Conservation (phyloP, 106 monocot genomes). For the Acorus gramineus region DNA sequence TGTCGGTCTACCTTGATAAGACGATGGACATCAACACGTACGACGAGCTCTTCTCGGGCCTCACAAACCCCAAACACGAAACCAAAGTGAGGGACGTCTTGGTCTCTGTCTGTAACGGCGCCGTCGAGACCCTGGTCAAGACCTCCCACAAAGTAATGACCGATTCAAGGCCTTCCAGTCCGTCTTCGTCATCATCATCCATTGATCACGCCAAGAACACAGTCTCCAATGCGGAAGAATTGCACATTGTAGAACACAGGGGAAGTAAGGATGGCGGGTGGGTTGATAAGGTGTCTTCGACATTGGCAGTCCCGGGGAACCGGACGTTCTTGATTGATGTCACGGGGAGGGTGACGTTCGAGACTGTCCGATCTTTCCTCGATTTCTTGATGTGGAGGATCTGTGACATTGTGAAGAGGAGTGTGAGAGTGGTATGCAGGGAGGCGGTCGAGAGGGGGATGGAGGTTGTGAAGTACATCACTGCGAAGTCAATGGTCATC, state of each 20-base stretch:
- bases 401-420: slow-evolving; percentile 25
- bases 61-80: slow-evolving; percentile 68
- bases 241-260: neutral
- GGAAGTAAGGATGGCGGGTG: slow-evolving; percentile 15
- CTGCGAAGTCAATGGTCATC: slow-evolving; percentile 41
- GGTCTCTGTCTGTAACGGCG: slow-evolving; percentile 56
- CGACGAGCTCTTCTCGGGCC: slow-evolving; percentile 54
- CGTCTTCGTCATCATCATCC: too few species aligned
- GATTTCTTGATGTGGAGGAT: slow-evolving; percentile 43
- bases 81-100: slow-evolving; percentile 62
- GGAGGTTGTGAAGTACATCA: slow-evolving; percentile 40
- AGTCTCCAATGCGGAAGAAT: too few species aligned
- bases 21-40: slow-evolving; percentile 59
- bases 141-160: slow-evolving; percentile 57
- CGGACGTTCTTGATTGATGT: slow-evolving; percentile 61
- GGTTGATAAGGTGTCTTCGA: slow-evolving; percentile 39
- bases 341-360: slow-evolving; percentile 64
- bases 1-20: slow-evolving; percentile 71
- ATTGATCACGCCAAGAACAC: too few species aligned
- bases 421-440: slow-evolving; percentile 20
- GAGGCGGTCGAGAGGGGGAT: slow-evolving; percentile 42
- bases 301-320: slow-evolving; percentile 48
- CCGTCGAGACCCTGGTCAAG: slow-evolving; percentile 71
- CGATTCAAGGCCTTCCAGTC: neutral
- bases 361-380: slow-evolving; percentile 65